Conservation (phyloP, 2,329 filamentous ascomycete species). For the Diaporthe sp. region DNA sequence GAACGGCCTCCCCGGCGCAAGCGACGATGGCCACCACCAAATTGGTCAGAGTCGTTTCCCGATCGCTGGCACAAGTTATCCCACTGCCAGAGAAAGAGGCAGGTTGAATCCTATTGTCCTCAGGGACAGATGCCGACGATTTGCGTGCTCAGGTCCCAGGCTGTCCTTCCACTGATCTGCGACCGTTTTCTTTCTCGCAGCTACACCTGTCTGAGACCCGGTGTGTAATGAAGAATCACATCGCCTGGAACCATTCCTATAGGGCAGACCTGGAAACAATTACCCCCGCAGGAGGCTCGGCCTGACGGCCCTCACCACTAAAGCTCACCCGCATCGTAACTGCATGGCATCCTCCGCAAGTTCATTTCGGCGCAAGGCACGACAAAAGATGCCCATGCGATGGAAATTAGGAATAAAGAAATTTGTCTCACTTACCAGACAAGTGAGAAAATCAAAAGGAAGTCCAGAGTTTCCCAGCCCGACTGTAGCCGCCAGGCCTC, state of each 20-base stretch:
- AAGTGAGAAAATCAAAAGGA: background rate
- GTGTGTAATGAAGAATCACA: no score
- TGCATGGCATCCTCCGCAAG: background rate
- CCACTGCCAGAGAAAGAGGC: no score
- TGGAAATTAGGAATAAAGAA: background rate
- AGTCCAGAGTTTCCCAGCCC: background rate
- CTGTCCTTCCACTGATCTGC: background rate
- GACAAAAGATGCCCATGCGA: background rate
- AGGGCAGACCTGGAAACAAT: background rate
- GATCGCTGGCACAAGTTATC: no score
- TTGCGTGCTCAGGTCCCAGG: background rate
- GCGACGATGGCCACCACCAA: background rate
- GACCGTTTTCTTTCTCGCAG: no score
- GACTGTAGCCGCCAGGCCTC: constrained; percentile 17
- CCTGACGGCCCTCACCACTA: background rate
- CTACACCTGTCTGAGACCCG: no score
- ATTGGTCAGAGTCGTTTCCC: background rate
- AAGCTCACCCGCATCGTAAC: background rate
- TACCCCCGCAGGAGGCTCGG: background rate
- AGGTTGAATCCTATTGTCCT: no score
- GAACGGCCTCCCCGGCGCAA: background rate
- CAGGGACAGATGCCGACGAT: background rate
- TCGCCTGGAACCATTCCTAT: background rate
- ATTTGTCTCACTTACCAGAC: no score
- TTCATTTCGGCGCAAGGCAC: background rate